phyloP scores from a whole-genome alignment of 139 green algal genomes.

The Axilococcus clingmanii region DNA sequence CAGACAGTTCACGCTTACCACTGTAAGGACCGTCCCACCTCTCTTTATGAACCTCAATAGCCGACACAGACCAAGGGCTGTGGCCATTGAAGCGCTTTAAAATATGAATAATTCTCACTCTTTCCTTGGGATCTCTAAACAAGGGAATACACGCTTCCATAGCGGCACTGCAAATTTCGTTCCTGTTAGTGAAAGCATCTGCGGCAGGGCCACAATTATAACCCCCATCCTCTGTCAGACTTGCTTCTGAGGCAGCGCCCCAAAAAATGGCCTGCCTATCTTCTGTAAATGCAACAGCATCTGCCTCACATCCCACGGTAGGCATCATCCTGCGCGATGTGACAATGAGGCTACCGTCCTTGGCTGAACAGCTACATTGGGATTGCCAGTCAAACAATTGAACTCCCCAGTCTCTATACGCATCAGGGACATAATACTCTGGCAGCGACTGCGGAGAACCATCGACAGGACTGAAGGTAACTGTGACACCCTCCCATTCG shows the following conservation, averaged over 20 bases:
- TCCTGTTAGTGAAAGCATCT: not conserved
- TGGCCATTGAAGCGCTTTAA: slow-evolving; percentile 21
- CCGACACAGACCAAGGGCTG: slow-evolving; percentile 16
- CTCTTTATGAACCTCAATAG: slow-evolving; percentile 37
- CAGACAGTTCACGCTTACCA: slow-evolving; percentile 34
- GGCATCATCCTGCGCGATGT: slow-evolving; percentile 53
- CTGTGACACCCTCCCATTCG: slow-evolving; percentile 56
- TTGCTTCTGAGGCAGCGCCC: not conserved
- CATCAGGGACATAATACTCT: slow-evolving; percentile 39
- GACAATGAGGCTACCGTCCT: slow-evolving; percentile 5
- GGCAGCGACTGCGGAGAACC: slow-evolving; percentile 36
- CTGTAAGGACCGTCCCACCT: slow-evolving; percentile 37
- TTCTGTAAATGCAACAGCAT: slow-evolving; percentile 42
- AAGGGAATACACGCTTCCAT: slow-evolving; percentile 15
- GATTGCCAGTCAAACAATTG: slow-evolving; percentile 63
- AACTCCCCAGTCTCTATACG: slow-evolving; percentile 62
- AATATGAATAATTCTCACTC: slow-evolving; percentile 32
- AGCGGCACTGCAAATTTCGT: not conserved
- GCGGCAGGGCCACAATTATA: slow-evolving; percentile 13
- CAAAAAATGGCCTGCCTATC: slow-evolving; percentile 8
- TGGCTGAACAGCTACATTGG: slow-evolving; percentile 43
- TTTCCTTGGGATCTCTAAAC: not conserved
- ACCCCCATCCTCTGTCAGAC: slow-evolving; percentile 12
- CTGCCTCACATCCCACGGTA: slow-evolving; percentile 69
- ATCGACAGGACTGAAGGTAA: slow-evolving; percentile 26